phyloP scores from a whole-genome alignment of 805 yeast species.

The Candida khao-thaluensis region DNA sequence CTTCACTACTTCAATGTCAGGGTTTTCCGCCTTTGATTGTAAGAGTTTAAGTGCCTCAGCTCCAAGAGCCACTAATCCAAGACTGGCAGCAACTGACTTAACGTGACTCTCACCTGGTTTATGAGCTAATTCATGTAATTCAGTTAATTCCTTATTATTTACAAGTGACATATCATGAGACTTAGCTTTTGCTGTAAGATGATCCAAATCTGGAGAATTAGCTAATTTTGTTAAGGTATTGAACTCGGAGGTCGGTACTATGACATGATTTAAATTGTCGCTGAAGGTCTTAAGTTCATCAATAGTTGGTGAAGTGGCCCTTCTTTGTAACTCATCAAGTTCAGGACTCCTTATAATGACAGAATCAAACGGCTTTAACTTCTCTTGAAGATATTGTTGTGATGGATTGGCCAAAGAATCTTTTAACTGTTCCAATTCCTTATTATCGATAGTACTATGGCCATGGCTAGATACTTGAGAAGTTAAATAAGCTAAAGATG shows the following conservation, averaged over 20 bases:
- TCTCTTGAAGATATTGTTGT: conserved; percentile 10
- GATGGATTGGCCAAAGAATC: conserved; percentile 11
- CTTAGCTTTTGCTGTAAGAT: conserved; percentile 12
- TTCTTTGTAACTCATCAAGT: conserved; percentile 4
- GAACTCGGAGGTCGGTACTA: conserved; percentile 18
- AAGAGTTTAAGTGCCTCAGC: conserved; percentile 8
- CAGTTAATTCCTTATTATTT: conserved; percentile 13
- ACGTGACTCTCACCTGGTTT: conserved; percentile 20
- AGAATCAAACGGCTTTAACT: too few relatives aligned
- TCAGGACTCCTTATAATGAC: conserved; percentile 6
- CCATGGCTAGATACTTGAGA: conserved; percentile 16
- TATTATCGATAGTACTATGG: conserved; percentile 13
- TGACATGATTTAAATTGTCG: conserved; percentile 19
- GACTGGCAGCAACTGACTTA: conserved; percentile 13
- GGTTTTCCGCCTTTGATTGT: conserved; percentile 11
- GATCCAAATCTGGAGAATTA: conserved; percentile 18
- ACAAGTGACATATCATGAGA: conserved; percentile 7
- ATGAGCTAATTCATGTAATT: conserved; percentile 21
- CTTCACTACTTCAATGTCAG: conserved; percentile 18
- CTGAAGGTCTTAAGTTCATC: conserved; percentile 10
- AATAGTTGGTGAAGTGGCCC: conserved; percentile 8
- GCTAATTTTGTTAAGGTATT: conserved; percentile 16
- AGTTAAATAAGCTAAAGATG: conserved; percentile 19
- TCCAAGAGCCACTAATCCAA: conserved; percentile 18
- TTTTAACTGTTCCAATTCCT: conserved; percentile 4